Percentiles rank a stretch among this genome's conserved stretches.
Evolutionary conservation across 305 asterid genomes (phyloP).

Genomic region (Fraxinus dipetala): DNA sequence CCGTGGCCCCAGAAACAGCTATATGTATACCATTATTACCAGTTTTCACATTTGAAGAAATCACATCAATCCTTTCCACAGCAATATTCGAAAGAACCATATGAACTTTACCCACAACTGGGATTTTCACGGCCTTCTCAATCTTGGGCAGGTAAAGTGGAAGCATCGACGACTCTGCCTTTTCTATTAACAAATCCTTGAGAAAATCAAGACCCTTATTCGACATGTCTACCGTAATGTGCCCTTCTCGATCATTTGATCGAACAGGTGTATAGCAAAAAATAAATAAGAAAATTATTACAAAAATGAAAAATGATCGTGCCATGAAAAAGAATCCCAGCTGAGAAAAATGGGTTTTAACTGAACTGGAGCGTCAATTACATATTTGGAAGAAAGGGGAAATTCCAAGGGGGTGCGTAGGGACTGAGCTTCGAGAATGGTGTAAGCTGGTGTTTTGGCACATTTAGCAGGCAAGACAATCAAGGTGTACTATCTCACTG

Average conservation of each 20-base stretch:
- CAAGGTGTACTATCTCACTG: background rate
- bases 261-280: constrained; percentile 20
- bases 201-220: constrained; percentile 74
- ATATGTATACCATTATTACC: constrained; percentile 66
- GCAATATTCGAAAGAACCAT: constrained; percentile 50
- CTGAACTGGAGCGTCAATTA: background rate
- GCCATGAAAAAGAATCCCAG: constrained; percentile 41
- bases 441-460: background rate
- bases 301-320: constrained; percentile 14
- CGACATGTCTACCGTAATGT: constrained; percentile 50
- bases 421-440: background rate
- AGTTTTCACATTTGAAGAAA: constrained; percentile 56
- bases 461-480: background rate
- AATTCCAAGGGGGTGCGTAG: background rate
- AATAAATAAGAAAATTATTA: constrained; percentile 26
- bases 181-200: constrained; percentile 56
- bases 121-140: constrained; percentile 50
- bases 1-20: constrained; percentile 79
- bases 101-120: constrained; percentile 57
- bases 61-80: constrained; percentile 48
- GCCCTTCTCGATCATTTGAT: constrained; percentile 46
- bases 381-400: background rate
- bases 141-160: constrained; percentile 70
- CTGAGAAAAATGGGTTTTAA: constrained; percentile 3
- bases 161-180: constrained; percentile 61